Percentiles rank a stretch among this genome's conserved stretches.
phyloP scores from a whole-genome alignment of 345 rosid species.

The Populus deltoides region DNA sequence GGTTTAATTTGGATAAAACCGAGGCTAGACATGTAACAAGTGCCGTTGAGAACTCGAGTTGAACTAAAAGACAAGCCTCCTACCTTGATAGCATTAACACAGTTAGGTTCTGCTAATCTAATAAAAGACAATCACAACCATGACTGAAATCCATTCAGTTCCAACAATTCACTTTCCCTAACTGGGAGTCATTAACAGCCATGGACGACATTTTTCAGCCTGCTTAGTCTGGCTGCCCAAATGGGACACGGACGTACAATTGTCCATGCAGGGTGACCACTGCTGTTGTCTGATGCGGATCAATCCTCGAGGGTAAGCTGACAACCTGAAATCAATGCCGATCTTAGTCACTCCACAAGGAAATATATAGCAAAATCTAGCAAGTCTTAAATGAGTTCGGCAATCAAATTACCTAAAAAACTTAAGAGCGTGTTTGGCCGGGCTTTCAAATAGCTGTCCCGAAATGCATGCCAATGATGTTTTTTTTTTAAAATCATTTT shows the following conservation, averaged over 20 bases:
- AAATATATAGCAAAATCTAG: background rate
- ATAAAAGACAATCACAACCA: background rate
- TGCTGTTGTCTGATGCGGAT: slow-evolving; percentile 66
- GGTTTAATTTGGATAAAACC: background rate
- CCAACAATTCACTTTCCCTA: background rate
- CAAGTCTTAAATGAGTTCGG: background rate
- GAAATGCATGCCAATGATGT: no score
- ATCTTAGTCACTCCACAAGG: background rate
- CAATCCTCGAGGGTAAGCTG: slow-evolving; percentile 59
- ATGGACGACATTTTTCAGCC: background rate
- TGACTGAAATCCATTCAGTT: background rate
- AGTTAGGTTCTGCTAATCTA: background rate
- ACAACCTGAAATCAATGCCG: slow-evolving; percentile 40
- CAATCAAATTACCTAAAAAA: background rate
- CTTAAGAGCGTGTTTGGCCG: no score
- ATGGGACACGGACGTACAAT: slow-evolving; percentile 63
- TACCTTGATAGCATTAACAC: background rate
- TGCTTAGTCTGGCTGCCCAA: slow-evolving; percentile 35
- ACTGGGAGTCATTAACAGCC: background rate
- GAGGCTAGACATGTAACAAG: background rate
- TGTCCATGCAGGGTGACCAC: slow-evolving; percentile 76
- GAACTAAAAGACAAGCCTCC: background rate
- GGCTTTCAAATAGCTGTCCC: no score
- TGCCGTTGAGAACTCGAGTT: background rate
- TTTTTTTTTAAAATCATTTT: no score